These are phyloP conservation scores for Apiospora pterosperma DNA, from an alignment of 2,329 filamentous ascomycete species.

Conservation along the genomic window DNA sequence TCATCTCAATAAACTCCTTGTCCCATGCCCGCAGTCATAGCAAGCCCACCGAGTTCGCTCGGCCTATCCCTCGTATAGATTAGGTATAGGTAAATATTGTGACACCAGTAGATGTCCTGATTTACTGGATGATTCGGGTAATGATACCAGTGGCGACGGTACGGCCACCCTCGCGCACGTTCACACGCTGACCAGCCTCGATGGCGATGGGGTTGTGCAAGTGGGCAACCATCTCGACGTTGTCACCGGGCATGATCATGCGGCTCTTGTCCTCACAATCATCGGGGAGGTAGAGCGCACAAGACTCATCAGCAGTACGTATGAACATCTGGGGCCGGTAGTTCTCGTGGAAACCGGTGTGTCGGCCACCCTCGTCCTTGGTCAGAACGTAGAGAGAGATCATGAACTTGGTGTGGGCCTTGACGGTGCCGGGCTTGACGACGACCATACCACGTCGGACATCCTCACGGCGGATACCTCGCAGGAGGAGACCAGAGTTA, in stretches of 20 bases:
- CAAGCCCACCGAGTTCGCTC: constrained; percentile 4
- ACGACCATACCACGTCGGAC: constrained; percentile 93
- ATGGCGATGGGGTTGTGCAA: constrained; percentile 83
- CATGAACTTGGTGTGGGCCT: constrained; percentile 88
- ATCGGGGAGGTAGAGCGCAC: constrained; percentile 82
- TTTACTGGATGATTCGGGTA: constrained; percentile 66
- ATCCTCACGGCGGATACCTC: constrained; percentile 94
- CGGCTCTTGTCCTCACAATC: constrained; percentile 66
- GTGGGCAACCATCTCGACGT: constrained; percentile 92
- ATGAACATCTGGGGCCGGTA: constrained; percentile 97
- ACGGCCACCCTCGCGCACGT: constrained; percentile 93
- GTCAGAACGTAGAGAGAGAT: constrained; percentile 94
- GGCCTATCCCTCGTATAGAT: constrained; percentile 11
- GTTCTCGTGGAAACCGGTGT: constrained; percentile 93
- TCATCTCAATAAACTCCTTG: constrained; percentile 6
- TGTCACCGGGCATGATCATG: constrained; percentile 97
- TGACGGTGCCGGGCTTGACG: constrained; percentile 76
- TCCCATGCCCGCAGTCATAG: constrained; percentile 8
- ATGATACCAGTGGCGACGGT: constrained; percentile 82
- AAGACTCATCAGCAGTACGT: constrained; percentile 81
- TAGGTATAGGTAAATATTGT: constrained; percentile 5
- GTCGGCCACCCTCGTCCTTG: constrained; percentile 97
- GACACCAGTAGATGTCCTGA: constrained; percentile 2
- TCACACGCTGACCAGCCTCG: constrained; percentile 93
- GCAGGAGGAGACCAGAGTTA: constrained; percentile 95